Conservation (phyloP, 768 basidiomycete genomes). For the Lactarius sanguifluus region DNA sequence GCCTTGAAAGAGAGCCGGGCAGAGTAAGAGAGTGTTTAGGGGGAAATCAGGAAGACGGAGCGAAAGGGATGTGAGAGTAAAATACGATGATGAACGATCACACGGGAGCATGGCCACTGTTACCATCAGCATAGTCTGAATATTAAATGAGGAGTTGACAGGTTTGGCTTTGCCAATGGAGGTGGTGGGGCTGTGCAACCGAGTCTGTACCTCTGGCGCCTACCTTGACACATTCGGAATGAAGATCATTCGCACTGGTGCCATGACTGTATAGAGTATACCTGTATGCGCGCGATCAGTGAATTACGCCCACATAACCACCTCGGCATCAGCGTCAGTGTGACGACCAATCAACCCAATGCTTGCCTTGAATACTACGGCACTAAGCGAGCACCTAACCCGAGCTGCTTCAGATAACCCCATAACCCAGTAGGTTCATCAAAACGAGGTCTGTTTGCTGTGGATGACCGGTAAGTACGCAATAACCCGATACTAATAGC, state of each 20-base stretch:
- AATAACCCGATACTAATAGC: not conserved
- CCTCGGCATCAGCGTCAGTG: no score
- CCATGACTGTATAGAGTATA: no score
- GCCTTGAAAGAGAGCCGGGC: slow-evolving; percentile 8
- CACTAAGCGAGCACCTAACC: no score
- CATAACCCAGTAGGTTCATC: no score
- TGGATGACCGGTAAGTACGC: not conserved
- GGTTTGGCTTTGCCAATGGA: slow-evolving; percentile 5
- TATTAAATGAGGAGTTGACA: not conserved
- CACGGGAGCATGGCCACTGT: slow-evolving; percentile 1
- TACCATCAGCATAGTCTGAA: slow-evolving; percentile 14
- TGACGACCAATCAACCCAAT: no score
- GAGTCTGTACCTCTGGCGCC: slow-evolving; percentile 6
- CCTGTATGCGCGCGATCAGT: no score
- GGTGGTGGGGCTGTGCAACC: not conserved
- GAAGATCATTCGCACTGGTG: not conserved
- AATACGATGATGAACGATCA: slow-evolving; percentile 16
- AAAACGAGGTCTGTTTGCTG: no score
- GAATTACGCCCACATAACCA: no score
- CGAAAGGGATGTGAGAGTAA: slow-evolving; percentile 1
- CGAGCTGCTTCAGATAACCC: no score
- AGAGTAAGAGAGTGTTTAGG: not conserved
- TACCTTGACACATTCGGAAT: not conserved
- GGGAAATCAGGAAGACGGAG: not conserved
- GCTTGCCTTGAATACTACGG: no score